Conservation (phyloP, 1,139 yeast species). For the Scheffersomyces illinoinensis region DNA sequence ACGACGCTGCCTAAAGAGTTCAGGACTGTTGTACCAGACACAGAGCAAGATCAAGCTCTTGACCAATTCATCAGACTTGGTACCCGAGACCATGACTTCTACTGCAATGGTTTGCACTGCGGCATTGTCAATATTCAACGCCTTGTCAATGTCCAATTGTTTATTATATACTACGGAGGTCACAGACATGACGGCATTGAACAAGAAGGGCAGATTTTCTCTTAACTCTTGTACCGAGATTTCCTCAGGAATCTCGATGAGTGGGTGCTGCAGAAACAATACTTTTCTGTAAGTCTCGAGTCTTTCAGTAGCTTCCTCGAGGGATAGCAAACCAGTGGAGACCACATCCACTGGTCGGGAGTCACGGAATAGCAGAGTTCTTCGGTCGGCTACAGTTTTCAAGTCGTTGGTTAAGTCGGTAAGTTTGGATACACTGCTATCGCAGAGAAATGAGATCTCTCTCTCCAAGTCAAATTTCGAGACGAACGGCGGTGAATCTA, state of each 20-base stretch:
- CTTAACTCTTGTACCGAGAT: constrained; percentile 50
- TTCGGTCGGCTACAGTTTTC: constrained; percentile 36
- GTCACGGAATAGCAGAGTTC: constrained; percentile 32
- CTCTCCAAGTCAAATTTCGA: constrained; percentile 34
- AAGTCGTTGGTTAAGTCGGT: constrained; percentile 41
- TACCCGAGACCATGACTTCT: constrained; percentile 71
- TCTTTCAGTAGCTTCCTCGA: constrained; percentile 51
- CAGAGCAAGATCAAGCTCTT: constrained; percentile 62
- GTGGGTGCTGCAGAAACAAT: constrained; percentile 49
- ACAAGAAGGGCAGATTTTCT: constrained; percentile 55
- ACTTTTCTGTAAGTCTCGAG: constrained; percentile 41
- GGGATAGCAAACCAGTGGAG: constrained; percentile 44
- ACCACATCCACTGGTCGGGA: constrained; percentile 42
- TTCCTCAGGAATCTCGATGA: constrained; percentile 50
- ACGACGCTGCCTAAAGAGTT: constrained; percentile 74
- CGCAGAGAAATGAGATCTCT: constrained; percentile 37
- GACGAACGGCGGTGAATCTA: constrained; percentile 30
- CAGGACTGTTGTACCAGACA: constrained; percentile 84
- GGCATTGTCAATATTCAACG: constrained; percentile 51
- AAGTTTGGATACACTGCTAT: constrained; percentile 26
- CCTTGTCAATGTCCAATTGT: constrained; percentile 30
- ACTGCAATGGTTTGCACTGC: constrained; percentile 59
- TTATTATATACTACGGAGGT: constrained; percentile 47
- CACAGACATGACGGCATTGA: constrained; percentile 65
- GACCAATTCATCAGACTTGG: constrained; percentile 67